These are phyloP conservation scores for Limnomonas spitsbergensis DNA, from an alignment of 139 green algal species.

Conservation along the genomic window DNA sequence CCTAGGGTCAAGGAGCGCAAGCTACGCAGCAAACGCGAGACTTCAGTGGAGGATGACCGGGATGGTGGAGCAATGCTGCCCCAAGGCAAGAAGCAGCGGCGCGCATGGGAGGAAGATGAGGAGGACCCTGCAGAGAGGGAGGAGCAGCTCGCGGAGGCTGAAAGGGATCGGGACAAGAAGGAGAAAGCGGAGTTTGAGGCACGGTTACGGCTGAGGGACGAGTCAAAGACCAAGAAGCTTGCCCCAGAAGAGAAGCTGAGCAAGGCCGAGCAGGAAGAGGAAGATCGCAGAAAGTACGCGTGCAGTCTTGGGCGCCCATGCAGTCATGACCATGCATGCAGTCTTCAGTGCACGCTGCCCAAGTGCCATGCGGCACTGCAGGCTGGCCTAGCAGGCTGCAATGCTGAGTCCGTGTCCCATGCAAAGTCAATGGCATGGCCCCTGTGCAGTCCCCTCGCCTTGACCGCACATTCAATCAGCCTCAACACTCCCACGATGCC, in stretches of 20 bases:
- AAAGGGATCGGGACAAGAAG: constrained; percentile 46
- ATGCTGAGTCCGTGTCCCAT: too few species aligned
- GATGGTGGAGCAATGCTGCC: background rate
- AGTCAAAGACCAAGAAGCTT: constrained; percentile 42
- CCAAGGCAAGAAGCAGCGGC: constrained; percentile 27
- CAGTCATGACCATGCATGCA: too few species aligned
- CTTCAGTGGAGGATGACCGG: constrained; percentile 14
- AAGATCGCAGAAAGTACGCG: constrained; percentile 40
- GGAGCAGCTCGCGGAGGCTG: constrained; percentile 29
- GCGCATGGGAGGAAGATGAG: constrained; percentile 70
- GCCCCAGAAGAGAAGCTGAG: constrained; percentile 43
- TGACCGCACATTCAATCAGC: too few species aligned
- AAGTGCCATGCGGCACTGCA: too few species aligned
- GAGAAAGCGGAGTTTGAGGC: constrained; percentile 89
- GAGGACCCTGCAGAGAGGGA: constrained; percentile 36
- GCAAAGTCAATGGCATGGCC: too few species aligned
- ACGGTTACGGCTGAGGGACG: constrained; percentile 32
- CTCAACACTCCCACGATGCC: too few species aligned
- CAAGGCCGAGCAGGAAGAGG: constrained; percentile 27
- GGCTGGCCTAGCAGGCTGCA: too few species aligned
- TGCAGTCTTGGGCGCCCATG: background rate
- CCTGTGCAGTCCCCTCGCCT: too few species aligned
- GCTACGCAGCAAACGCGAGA: constrained; percentile 7
- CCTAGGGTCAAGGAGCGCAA: constrained; percentile 8
- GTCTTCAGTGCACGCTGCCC: too few species aligned